A percentile compares a stretch with the other conserved stretches of the same genome.
Evolutionary conservation across 371 early-diverging fungal species (phyloP).

Genomic region (Mucor saturninus): DNA sequence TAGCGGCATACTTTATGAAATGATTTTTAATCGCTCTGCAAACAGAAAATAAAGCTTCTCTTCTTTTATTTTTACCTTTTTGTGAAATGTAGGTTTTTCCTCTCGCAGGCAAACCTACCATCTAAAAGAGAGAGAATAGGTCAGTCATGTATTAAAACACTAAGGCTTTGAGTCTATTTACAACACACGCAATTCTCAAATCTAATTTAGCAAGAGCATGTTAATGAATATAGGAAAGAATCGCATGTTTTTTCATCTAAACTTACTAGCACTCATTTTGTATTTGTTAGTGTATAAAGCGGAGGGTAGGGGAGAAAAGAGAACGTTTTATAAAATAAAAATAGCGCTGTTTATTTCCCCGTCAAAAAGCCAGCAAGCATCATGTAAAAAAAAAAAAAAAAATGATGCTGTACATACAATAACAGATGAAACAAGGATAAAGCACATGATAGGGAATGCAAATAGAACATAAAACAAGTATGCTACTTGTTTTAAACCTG

Average conservation of each 20-base stretch:
- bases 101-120: constrained; percentile 87
- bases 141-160: background rate
- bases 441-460: too few species aligned
- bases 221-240: too few species aligned
- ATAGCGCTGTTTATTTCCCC: background rate
- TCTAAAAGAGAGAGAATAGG: constrained; percentile 41
- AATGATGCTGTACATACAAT: too few species aligned
- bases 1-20: constrained; percentile 75
- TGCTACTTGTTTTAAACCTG: too few species aligned
- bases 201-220: constrained; percentile 30
- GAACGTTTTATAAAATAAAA: constrained; percentile 4
- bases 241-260: background rate
- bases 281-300: background rate
- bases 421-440: too few species aligned
- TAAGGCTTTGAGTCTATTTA: constrained; percentile 32
- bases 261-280: constrained; percentile 19
- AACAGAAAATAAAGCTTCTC: too few species aligned
- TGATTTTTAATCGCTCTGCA: too few species aligned
- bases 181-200: constrained; percentile 69
- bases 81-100: constrained; percentile 93
- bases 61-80: constrained; percentile 68
- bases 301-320: background rate
- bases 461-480: too few species aligned
- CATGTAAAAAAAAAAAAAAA: constrained; percentile 3
- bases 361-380: too few species aligned